These are phyloP conservation scores for Pneumocystis oryctolagi DNA, from an alignment of 1,139 yeast species.

Conservation along the genomic window DNA sequence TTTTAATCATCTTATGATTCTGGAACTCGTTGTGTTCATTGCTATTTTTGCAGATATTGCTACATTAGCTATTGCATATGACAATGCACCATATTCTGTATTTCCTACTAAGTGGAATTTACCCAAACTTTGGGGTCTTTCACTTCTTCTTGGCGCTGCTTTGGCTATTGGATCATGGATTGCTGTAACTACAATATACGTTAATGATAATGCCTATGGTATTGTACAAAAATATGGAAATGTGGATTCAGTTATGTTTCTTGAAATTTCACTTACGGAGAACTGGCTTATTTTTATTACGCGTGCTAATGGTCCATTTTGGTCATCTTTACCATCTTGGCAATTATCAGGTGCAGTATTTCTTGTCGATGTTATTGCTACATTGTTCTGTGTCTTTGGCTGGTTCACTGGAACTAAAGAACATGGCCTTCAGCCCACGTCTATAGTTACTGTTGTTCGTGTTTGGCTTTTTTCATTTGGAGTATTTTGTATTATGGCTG, in stretches of 20 bases:
- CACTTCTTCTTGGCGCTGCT: slow-evolving; percentile 48
- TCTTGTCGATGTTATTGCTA: slow-evolving; percentile 53
- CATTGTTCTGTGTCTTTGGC: slow-evolving; percentile 55
- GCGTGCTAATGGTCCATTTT: slow-evolving; percentile 67
- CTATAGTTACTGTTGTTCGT: slow-evolving; percentile 52
- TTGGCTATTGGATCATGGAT: slow-evolving; percentile 64
- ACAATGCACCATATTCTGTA: slow-evolving; percentile 91
- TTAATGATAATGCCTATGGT: slow-evolving; percentile 32
- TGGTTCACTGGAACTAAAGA: slow-evolving; percentile 48
- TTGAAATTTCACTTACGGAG: slow-evolving; percentile 61
- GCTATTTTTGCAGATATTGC: slow-evolving; percentile 69
- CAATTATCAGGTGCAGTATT: slow-evolving; percentile 58
- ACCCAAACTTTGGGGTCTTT: slow-evolving; percentile 70
- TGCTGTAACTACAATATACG: slow-evolving; percentile 46
- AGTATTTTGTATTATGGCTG: slow-evolving; percentile 56
- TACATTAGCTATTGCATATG: slow-evolving; percentile 64
- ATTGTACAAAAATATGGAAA: slow-evolving; percentile 60
- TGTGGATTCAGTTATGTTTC: slow-evolving; percentile 52
- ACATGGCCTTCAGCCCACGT: slow-evolving; percentile 32
- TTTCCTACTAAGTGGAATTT: slow-evolving; percentile 97
- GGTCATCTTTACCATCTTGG: slow-evolving; percentile 61
- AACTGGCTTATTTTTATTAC: slow-evolving; percentile 68
- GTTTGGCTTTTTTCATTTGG: slow-evolving; percentile 58
- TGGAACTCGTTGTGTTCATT: slow-evolving; percentile 56
- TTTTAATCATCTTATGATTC: slow-evolving; percentile 48